Evolutionary conservation across 306 rosid species (phyloP).

Genomic region (Mucuna pruriens): DNA sequence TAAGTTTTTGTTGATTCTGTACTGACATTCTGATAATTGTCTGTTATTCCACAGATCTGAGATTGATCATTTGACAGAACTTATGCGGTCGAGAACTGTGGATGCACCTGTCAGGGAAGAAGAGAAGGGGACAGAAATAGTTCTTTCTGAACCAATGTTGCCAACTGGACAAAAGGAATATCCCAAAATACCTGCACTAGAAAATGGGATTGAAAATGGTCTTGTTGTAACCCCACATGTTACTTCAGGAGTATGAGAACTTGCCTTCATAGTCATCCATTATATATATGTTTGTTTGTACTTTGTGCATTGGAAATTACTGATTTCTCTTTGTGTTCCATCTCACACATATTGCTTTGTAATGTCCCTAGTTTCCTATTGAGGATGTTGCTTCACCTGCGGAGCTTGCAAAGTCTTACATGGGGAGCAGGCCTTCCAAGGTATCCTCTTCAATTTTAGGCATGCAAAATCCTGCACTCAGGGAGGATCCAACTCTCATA

Average conservation of each 20-base stretch:
- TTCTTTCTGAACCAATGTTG: conserved; percentile 45
- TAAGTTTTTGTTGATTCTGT: conserved; percentile 2
- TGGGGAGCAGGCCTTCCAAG: conserved; percentile 80
- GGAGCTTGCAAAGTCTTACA: conserved; percentile 90
- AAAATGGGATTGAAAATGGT: conserved; percentile 49
- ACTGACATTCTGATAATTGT: conserved; percentile 25
- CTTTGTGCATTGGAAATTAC: background rate
- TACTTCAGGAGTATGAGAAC: conserved; percentile 58
- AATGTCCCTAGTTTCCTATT: conserved; percentile 68
- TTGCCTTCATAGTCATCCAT: conserved; percentile 9
- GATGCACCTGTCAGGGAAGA: conserved; percentile 55
- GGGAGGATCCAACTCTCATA: conserved; percentile 47
- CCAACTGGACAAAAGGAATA: conserved; percentile 46
- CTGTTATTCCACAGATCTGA: conserved; percentile 66
- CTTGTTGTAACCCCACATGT: conserved; percentile 53
- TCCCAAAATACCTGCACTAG: conserved; percentile 43
- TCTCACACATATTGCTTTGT: conserved; percentile 38
- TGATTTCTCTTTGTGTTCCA: conserved; percentile 22
- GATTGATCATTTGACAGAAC: conserved; percentile 84
- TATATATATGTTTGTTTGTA: background rate
- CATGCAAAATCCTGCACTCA: conserved; percentile 40
- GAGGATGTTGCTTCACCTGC: conserved; percentile 87
- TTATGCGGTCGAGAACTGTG: conserved; percentile 74
- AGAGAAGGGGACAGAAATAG: conserved; percentile 49
- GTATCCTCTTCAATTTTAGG: conserved; percentile 63